phyloP scores from a whole-genome alignment of 352 stramenopile genomes.

The Pythium pyrilobum region DNA sequence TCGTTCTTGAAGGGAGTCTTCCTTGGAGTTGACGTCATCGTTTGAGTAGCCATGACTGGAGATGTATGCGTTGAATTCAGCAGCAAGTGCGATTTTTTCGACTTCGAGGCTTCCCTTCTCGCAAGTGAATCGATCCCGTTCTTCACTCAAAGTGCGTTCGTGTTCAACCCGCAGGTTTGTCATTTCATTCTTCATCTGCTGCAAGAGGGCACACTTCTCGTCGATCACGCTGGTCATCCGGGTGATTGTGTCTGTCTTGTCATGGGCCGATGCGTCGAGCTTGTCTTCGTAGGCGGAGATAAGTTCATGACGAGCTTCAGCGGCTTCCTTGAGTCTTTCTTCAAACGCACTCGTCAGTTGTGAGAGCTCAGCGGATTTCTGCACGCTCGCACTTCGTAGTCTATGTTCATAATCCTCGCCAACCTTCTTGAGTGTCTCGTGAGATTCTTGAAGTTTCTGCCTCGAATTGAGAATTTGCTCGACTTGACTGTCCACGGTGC shows the following conservation, averaged over 20 bases:
- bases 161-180: conserved; percentile 3
- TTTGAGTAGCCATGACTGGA: background rate
- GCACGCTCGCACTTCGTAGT: background rate
- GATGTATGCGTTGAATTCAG: background rate
- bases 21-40: conserved; percentile 5
- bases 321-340: background rate
- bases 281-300: background rate
- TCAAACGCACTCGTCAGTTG: background rate
- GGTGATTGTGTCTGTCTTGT: conserved; percentile 19
- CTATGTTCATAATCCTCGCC: background rate
- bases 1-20: background rate
- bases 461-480: too few relatives aligned
- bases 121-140: background rate
- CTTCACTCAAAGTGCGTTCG: background rate
- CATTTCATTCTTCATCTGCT: conserved; percentile 24
- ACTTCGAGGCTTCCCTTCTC: too few relatives aligned
- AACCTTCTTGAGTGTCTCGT: background rate
- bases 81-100: background rate
- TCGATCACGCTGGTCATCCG: conserved; percentile 37
- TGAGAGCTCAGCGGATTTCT: background rate
- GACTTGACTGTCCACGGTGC: too few relatives aligned
- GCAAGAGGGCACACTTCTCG: conserved; percentile 29
- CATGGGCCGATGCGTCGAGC: conserved; percentile 3
- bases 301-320: background rate
- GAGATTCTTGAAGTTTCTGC: background rate